Percentiles rank a stretch among this genome's conserved stretches.
Conservation (phyloP, 106 monocot genomes). For the Phalaenopsis aphrodite region DNA sequence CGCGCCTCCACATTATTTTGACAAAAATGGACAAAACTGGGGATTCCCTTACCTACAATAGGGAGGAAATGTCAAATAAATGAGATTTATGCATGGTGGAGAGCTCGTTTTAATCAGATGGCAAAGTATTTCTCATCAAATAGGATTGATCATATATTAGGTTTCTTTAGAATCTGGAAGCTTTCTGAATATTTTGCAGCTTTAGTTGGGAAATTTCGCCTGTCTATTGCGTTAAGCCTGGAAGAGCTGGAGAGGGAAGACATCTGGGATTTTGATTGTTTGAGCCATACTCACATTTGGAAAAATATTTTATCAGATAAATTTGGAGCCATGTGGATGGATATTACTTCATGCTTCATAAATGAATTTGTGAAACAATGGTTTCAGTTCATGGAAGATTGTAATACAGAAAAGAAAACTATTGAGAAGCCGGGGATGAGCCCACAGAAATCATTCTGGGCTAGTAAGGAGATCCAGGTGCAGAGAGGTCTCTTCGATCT, state of each 20-base stretch:
- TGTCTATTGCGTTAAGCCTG: slow-evolving; percentile 84
- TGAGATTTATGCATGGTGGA: slow-evolving; percentile 87
- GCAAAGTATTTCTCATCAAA: slow-evolving; percentile 84
- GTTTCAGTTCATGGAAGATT: slow-evolving; percentile 80
- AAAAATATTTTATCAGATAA: too few relatives aligned
- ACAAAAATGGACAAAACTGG: slow-evolving; percentile 96
- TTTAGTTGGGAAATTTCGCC: slow-evolving; percentile 78
- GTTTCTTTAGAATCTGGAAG: slow-evolving; percentile 97
- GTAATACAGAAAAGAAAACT: slow-evolving; percentile 92
- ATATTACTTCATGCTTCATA: too few relatives aligned
- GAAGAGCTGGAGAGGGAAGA: background rate
- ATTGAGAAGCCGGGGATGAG: slow-evolving; percentile 43
- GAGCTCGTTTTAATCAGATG: slow-evolving; percentile 90
- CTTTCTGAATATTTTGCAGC: slow-evolving; percentile 79
- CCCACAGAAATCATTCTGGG: slow-evolving; percentile 67
- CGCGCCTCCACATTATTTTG: slow-evolving; percentile 95
- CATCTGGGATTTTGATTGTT: too few relatives aligned
- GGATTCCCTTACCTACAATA: slow-evolving; percentile 94
- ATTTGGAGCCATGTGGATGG: too few relatives aligned
- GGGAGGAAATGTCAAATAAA: slow-evolving; percentile 87
- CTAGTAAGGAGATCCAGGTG: slow-evolving; percentile 48
- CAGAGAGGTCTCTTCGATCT: slow-evolving; percentile 70
- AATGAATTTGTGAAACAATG: too few relatives aligned
- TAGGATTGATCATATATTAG: slow-evolving; percentile 92
- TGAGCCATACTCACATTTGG: too few relatives aligned